Base-by-base conservation (phyloP, 352 stramenopile genomes). In the Globisporangium spiculum region DNA sequence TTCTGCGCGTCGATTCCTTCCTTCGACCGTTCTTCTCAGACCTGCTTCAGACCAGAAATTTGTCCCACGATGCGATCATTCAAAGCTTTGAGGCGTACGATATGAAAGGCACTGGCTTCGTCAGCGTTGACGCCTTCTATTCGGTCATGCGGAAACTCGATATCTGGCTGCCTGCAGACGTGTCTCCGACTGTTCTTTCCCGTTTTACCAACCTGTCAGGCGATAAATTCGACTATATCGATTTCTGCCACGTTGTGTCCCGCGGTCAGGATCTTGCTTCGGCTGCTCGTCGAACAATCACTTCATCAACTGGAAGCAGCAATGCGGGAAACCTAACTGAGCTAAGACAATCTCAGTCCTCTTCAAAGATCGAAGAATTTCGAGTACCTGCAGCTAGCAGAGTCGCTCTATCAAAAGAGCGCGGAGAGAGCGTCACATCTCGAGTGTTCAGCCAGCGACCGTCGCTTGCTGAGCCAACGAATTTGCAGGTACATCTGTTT, bases 151-250 rank as follows among this genome's bases (percentile, higher is more conserved):
- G 86, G 44, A 87, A 84, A 56, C 73, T 85, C 30, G 80, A 91
- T 53, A 83, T 93, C 34, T 80, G 71, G 44, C 60, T 90, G 27
- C 54, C 77, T 0, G 22, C 67, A 1, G 86, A 91, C 34, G 64
- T 90, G 32, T 68, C 68, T 9, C 68, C 68, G n/a, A 81, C 72
- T 18, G 64, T 91, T 10, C 66, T 89, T 24, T 41, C 69, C 12
- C 79, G 84, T 18, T 94, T 90, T 68, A 74, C 75, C 0, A 71
- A 68, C 6, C 60, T 78, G 6, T 77, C 75, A 26, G 74, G 74
- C 0, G 78, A 89, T 32, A 83, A 74, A 46, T 88, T 94, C 64
- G 84, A 94, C 70, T 92, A 91, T 44, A 70, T 94, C 1, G 83
- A 91, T 56, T 91, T 92, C 56, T 89, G 79, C 63, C 76, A 90